Evolutionary conservation across 352 stramenopile genomes (phyloP), one percentile per base, ranked within the genome.

Genomic region (Blastocystis sp.): DNA sequence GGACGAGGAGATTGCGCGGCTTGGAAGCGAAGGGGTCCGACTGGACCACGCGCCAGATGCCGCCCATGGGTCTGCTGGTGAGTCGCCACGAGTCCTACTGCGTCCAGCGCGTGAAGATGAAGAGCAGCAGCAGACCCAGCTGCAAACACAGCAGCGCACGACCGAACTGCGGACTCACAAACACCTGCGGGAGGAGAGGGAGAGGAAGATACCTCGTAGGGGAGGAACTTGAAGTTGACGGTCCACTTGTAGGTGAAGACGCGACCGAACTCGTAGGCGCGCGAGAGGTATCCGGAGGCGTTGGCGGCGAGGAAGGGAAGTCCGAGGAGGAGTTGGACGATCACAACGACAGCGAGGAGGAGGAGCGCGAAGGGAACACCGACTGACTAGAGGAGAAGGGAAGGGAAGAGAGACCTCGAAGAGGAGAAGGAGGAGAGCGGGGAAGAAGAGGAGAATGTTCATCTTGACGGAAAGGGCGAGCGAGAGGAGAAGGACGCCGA

Each of bases 241-340:
- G 96, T 98, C 96, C 96, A 99, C 89, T 97, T 94, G 90, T 94
- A 97, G 84, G 94, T 96, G 88, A 99, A 99, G 36, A 98, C 94
- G 44, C 96, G 93, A 86, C 91, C 94, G 44, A 99, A 91, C 84
- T 99, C 95, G 88, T 98, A 98, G 11, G 96, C 93, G 85, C 97
- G 97, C 44, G 90, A 89, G 48, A 98, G 59, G 90, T 99, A 99
- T 84, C 90, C 94, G 84, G 93, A 89, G 87, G 94, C 96, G 90
- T 97, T 95, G 46, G 92, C 90, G 36, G 91, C 90, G 75, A 99
- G 89, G 90, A 99, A 99, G 32, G 96, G 96, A 72, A 93, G 90
- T 27, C 89, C 96, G 42, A 98, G 65, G 21, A 94, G 86, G 40
- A 97, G 79, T 90, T 97, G 94, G 21, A 97, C 92, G n/a, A 90